Base-by-base conservation (phyloP, 192 early-diverging fungal genomes). In the Coemansia sp. region DNA sequence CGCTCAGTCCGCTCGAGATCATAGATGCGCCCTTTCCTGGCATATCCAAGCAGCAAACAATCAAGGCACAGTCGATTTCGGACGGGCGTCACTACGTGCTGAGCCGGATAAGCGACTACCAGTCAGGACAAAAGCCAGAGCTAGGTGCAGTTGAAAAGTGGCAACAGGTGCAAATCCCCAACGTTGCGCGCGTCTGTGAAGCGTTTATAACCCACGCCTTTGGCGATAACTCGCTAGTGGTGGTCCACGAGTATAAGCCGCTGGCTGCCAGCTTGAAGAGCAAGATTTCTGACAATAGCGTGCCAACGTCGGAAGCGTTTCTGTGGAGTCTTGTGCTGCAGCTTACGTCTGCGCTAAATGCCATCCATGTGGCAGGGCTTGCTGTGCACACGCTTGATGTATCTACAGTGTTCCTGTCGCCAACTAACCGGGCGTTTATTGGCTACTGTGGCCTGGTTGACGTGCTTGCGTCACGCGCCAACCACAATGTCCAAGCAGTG, bases 191-290 rank as follows among this genome's bases (percentile, higher is more conserved):
- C 23, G 80, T 98, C 19, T 81, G 88, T 13, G 94, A 98, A 72
- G 97, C 90, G 19, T 98, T 99, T 61, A 93, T 94, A 1, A 98
- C 94, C 6, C 90, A 87, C 39, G 91, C 91, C 2, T 98, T 98
- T 84, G 93, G 92, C 13, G 95, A 98, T 64, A 83, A 88, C 57
- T 78, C 96, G n/a, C 80, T 99, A n/a, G 85, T 97, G 9, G 83
- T 99, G 61, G 94, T 97, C 5, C 94, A 92, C 65, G 95, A 97
- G 66, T 96, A 90, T 68, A 88, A 93, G 77, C 94, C 94, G 8
- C 55, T 69, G 41, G 53, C 79, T 15, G 45, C 55, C 44, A 68
- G 65, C 42, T 50, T 80, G 33, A 61, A 47, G 43, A 43, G 33
- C 55, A 42, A 41, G 2, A 40, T 72, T 41, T 41, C 68, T 7